A percentile compares a stretch with the other conserved stretches of the same genome.
These are phyloP conservation scores for Diplotaxis tenuifolia DNA, from an alignment of 345 rosid genomes.

Conservation along the genomic window DNA sequence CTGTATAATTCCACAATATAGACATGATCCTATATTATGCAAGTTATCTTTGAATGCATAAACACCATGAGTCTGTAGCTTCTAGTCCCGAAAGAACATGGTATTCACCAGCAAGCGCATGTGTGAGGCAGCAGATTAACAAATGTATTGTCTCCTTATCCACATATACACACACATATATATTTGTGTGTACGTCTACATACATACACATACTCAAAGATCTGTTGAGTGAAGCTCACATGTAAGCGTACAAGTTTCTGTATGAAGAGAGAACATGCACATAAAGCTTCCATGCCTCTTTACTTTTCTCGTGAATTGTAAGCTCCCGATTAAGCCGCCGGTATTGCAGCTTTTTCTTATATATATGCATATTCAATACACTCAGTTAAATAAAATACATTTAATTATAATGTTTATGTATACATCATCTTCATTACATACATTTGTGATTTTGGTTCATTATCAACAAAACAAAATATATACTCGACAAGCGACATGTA, in stretches of 20 bases:
- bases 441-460: background rate
- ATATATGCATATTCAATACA: background rate
- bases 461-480: background rate
- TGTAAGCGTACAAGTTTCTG: background rate
- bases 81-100: conserved; percentile 27
- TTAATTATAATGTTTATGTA: background rate
- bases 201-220: background rate
- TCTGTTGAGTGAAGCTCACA: background rate
- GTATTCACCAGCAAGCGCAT: conserved; percentile 30
- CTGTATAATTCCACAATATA: background rate
- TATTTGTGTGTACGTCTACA: background rate
- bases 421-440: conserved; percentile 6
- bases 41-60: background rate
- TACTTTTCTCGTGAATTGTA: conserved; percentile 35
- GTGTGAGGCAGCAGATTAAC: conserved; percentile 20
- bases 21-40: background rate
- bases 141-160: conserved; percentile 33
- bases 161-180: background rate
- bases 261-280: conserved; percentile 32
- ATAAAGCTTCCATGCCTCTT: conserved; percentile 31
- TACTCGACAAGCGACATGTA: conserved; percentile 6
- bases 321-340: conserved; percentile 30
- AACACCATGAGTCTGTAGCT: conserved; percentile 1
- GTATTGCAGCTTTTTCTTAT: conserved; percentile 23
- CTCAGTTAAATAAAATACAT: too few species aligned